These are phyloP conservation scores for Monosporascus sp. DNA, from an alignment of 2,329 filamentous ascomycete species.

Conservation along the genomic window DNA sequence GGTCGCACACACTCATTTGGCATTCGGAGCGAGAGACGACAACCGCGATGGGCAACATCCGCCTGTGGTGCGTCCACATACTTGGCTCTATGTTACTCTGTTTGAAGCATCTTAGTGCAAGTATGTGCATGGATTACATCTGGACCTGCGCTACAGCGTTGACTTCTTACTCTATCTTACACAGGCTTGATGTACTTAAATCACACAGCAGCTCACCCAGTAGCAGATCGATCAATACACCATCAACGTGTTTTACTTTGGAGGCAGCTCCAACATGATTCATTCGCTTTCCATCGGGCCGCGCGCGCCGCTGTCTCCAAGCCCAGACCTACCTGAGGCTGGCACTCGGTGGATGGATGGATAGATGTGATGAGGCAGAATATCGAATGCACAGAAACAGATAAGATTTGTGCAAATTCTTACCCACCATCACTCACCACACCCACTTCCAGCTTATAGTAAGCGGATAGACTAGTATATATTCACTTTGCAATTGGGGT, in stretches of 20 bases:
- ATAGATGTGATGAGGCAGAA: too few relatives aligned
- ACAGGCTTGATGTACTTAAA: neutral
- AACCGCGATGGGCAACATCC: neutral
- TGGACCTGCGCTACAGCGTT: neutral
- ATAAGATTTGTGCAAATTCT: neutral
- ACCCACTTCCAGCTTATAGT: neutral
- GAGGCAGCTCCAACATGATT: neutral
- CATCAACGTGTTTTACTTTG: neutral
- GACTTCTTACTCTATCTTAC: neutral
- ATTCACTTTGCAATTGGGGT: neutral
- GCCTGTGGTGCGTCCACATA: neutral
- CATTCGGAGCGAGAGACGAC: neutral
- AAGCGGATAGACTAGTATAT: neutral
- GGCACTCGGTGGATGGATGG: too few relatives aligned
- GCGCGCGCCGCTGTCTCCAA: neutral
- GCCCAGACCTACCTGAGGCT: too few relatives aligned
- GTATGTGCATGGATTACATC: too few relatives aligned
- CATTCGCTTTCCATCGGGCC: neutral
- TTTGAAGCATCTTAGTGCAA: too few relatives aligned
- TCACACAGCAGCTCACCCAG: neutral
- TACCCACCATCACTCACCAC: neutral
- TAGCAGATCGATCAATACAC: neutral
- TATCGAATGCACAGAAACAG: neutral
- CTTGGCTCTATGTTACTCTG: neutral
- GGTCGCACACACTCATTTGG: too few relatives aligned